Conservation (phyloP, 805 yeast genomes). For the Kuraishia floccosa region DNA sequence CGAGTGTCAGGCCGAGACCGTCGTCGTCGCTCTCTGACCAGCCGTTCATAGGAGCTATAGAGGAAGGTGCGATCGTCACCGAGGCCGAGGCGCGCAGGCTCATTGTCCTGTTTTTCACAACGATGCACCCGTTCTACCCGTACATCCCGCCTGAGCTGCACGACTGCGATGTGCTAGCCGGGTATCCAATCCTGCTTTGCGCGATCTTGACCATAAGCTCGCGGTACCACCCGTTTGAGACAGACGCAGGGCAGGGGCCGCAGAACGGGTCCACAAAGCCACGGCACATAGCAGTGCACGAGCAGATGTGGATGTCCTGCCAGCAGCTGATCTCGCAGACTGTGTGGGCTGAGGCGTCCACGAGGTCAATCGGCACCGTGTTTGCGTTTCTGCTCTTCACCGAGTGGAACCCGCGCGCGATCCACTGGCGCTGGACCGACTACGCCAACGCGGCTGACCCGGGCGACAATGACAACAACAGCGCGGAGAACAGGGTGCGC, state of each 20-base stretch:
- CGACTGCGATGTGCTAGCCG: constrained; percentile 51
- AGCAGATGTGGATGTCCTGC: constrained; percentile 73
- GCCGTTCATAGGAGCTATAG: constrained; percentile 54
- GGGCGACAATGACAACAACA: not conserved
- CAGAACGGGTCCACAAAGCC: constrained; percentile 20
- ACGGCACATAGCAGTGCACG: constrained; percentile 57
- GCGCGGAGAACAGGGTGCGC: constrained; percentile 2
- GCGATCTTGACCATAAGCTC: constrained; percentile 74
- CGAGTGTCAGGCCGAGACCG: constrained; percentile 33
- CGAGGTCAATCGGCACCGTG: constrained; percentile 79
- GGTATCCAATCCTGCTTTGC: constrained; percentile 72
- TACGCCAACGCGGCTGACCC: constrained; percentile 46
- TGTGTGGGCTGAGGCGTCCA: constrained; percentile 90
- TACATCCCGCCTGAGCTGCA: constrained; percentile 70
- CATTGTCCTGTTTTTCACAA: constrained; percentile 52
- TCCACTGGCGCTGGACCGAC: constrained; percentile 81
- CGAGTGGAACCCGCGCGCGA: constrained; percentile 95
- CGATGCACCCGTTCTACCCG: constrained; percentile 88
- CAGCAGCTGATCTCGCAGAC: constrained; percentile 75
- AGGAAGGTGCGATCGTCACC: constrained; percentile 32
- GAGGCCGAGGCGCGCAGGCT: constrained; percentile 49
- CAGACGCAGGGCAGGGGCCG: constrained; percentile 2
- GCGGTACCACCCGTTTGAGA: constrained; percentile 52
- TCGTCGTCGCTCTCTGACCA: constrained; percentile 40
- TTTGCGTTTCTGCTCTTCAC: constrained; percentile 76